Evolutionary conservation across 768 basidiomycete species (phyloP).

Genomic region (Pseudohyphozyma bogoriensis): DNA sequence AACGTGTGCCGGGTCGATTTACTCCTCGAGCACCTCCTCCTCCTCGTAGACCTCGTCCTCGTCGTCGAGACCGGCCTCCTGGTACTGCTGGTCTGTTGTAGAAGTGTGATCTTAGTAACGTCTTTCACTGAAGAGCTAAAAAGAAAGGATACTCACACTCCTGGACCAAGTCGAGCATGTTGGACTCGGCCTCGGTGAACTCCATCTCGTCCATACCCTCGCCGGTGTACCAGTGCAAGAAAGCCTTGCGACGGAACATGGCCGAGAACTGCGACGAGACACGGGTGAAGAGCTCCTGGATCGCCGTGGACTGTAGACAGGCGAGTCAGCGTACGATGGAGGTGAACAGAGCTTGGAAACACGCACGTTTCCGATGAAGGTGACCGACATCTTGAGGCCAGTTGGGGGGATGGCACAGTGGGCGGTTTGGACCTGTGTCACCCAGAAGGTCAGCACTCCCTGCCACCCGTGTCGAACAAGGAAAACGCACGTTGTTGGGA

Average conservation of each 20-base stretch:
- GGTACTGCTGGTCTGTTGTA: constrained; percentile 5
- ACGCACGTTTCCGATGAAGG: constrained; percentile 40
- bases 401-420: constrained; percentile 30
- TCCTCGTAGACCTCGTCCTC: background rate
- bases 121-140: background rate
- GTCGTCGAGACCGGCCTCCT: constrained; percentile 17
- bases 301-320: constrained; percentile 40
- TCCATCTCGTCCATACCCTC: constrained; percentile 95
- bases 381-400: constrained; percentile 32
- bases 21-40: too few species aligned
- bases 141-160: constrained; percentile 41
- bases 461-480: too few species aligned
- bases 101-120: too few species aligned
- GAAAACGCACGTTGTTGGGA: constrained; percentile 42
- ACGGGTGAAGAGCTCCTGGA: constrained; percentile 76
- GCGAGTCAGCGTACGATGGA: background rate
- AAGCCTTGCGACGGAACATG: constrained; percentile 78
- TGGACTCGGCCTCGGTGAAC: constrained; percentile 98
- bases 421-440: constrained; percentile 38
- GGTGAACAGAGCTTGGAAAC: background rate
- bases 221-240: constrained; percentile 80
- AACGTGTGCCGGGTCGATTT: too few species aligned
- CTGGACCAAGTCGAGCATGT: constrained; percentile 89
- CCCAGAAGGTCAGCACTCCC: too few species aligned
- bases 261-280: constrained; percentile 58